Percentiles rank a stretch among this genome's conserved stretches.
Conservation (phyloP, 1,284 basidiomycete genomes). For the Rhodotorula sp. region DNA sequence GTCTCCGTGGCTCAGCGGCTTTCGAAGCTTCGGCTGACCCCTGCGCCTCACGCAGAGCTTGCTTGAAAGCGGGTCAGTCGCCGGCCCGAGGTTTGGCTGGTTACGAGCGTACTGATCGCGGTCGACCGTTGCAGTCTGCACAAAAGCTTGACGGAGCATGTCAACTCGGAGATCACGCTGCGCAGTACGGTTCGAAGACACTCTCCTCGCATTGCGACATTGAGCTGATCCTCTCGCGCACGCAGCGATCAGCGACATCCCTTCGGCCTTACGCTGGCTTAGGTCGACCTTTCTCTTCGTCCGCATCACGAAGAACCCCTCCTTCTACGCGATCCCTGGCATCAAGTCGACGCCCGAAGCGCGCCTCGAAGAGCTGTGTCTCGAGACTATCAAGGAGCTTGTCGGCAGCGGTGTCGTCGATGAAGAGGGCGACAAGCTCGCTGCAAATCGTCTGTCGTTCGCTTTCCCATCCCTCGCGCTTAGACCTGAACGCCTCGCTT, state of each 20-base stretch:
- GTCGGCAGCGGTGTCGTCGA: slow-evolving; percentile 36
- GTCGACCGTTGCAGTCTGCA: slow-evolving; percentile 56
- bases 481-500: rapidly evolving
- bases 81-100: too few species aligned
- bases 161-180: slow-evolving; percentile 88
- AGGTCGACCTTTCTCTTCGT: slow-evolving; percentile 70
- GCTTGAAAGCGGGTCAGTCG: slow-evolving; percentile 66
- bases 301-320: slow-evolving; percentile 76
- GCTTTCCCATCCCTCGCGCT: too few species aligned
- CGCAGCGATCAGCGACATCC: slow-evolving; percentile 61
- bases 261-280: slow-evolving; percentile 66
- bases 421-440: slow-evolving; percentile 12
- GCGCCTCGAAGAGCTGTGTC: slow-evolving; percentile 41
- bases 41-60: slow-evolving; percentile 53
- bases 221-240: too few species aligned
- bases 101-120: too few species aligned
- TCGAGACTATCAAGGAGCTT: slow-evolving; percentile 36
- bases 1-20: slow-evolving; percentile 3
- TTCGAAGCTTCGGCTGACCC: not conserved
- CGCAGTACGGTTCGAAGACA: slow-evolving; percentile 51
- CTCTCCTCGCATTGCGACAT: too few species aligned
- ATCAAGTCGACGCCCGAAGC: slow-evolving; percentile 24
- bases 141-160: slow-evolving; percentile 75
- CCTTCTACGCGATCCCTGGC: slow-evolving; percentile 59
- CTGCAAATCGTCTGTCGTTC: slow-evolving; percentile 12